phyloP scores from a whole-genome alignment of 2,329 filamentous ascomycete species.

The Epichloe uncinata region DNA sequence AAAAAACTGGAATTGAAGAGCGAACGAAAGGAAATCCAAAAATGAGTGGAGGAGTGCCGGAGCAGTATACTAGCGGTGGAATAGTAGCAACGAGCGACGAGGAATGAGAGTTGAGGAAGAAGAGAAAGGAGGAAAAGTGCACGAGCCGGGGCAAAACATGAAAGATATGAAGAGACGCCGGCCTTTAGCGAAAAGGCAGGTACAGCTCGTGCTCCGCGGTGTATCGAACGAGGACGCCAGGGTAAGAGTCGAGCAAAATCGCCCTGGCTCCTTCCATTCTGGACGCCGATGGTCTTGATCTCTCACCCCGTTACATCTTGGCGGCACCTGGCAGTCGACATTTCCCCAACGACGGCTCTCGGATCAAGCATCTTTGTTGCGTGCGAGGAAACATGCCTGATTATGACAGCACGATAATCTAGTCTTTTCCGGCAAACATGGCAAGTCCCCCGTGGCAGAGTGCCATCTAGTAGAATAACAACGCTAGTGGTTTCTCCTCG shows the following conservation, averaged over 20 bases:
- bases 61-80: constrained; percentile 9
- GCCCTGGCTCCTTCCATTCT: neutral
- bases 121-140: neutral
- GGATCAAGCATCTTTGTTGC: neutral
- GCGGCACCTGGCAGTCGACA: neutral
- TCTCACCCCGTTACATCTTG: neutral
- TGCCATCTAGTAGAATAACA: constrained; percentile 48
- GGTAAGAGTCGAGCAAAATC: neutral
- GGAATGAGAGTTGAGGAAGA: constrained; percentile 7
- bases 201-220: neutral
- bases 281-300: neutral
- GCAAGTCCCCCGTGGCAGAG: neutral
- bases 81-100: constrained; percentile 11
- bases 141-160: neutral
- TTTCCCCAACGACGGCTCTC: neutral
- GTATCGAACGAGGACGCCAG: neutral
- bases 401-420: neutral
- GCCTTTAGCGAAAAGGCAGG: neutral
- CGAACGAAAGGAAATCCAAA: constrained; percentile 16
- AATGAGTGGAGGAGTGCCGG: constrained; percentile 15
- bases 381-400: neutral
- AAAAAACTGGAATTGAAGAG: constrained; percentile 13
- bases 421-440: neutral
- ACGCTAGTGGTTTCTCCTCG: constrained; percentile 41
- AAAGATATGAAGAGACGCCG: neutral